Base-by-base conservation (phyloP, 257 asterid genomes). In the Galeopsis tetrahit region DNA sequence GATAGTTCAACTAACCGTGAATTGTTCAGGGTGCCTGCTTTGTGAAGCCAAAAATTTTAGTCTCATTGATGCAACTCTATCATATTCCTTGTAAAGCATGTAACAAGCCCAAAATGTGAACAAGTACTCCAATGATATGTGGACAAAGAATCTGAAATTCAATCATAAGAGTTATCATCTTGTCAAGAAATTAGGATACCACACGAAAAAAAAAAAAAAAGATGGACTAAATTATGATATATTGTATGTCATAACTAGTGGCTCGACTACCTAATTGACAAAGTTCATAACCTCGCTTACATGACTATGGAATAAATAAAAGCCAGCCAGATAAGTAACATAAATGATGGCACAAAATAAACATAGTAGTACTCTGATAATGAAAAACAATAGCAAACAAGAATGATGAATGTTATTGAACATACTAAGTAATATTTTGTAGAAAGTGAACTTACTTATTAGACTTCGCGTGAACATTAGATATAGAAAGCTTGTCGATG, bases 401-500 rank as follows among this genome's bases (percentile, higher is more conserved):
- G 34, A 53, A 17, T 21, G 61, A 5, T 28, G 14, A 49, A 49
- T 49, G 56, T 4, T 48, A 48, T 21, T 21, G 28, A 21, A 21
- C 28, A 21, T 21, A 21, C 28, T 21, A 21, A 21, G 28, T 6
- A 38, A 38, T 2, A 1, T 38, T 38, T 38, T 33, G 14, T 11
- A 52, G 51, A 34, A 48, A 67, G 15, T 60, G 32, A 31, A 81
- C 97, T 82, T 86, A 93, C 98, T 89, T 94, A 51, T 77, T 32
- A 15, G 98, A 95, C 79, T 79, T 71, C 59, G 99, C 81, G 34
- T 79, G 85, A 57, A 95, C 81, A 76, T 95, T 95, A 46, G 99
- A 95, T 84, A 95, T 84, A 2, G 99, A 95, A 75, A 95, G 97
- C 85, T 88, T 95, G 85, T 95, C 99, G 14, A 95, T 90, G 84